Evolutionary conservation across 2,329 filamentous ascomycete species (phyloP), one percentile per base, ranked within the genome.

Genomic region (Fusarium xyrophilum): DNA sequence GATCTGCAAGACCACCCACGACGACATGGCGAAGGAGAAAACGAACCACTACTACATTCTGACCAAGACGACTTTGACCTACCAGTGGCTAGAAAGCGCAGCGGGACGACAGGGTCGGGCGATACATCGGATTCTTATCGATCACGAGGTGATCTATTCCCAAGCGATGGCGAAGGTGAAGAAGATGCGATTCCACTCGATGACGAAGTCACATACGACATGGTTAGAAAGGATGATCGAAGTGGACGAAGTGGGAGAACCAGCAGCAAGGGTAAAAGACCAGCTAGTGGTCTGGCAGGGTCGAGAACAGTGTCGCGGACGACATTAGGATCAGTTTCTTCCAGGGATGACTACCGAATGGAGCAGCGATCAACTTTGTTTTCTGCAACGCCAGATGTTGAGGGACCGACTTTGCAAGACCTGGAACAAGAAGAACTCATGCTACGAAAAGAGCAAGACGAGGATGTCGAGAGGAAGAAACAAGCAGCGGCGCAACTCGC

Each of bases 101-200:
- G 94, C 78, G 88, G 88, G 47, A 97, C 94, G 2, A 86, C 88
- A 17, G 90, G 88, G 7, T 97, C 93, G 15, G 90, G 91, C 40
- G 90, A 90, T 68, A 97, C 94, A 2, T 91, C 89, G 30, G 93
- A 95, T 76, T 97, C 94, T 9, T 89, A 91, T 68, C 91, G 94
- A 73, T 97, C 93, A 14, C 85, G 95, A 47, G 93, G 93, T 4
- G 95, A 98, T 79, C 82, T 98, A 15, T 96, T 97, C 70, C 93
- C 93, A 0, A 97, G 93, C 73, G 93, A 97, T 66, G 88, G 86
- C 47, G 88, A 90, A 74, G 93, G 94, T 55, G 93, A 96, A 67
- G 94, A 97, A 77, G 95, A 98, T 79, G 95, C 95, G 2, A 88
- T 97, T n/a, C 92, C 93, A 15, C 81, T 98, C 21, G 93, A 95